Evolutionary conservation across 768 basidiomycete species (phyloP), one percentile per base, ranked within the genome.

Genomic region (Clitopilus passeckerianus): DNA sequence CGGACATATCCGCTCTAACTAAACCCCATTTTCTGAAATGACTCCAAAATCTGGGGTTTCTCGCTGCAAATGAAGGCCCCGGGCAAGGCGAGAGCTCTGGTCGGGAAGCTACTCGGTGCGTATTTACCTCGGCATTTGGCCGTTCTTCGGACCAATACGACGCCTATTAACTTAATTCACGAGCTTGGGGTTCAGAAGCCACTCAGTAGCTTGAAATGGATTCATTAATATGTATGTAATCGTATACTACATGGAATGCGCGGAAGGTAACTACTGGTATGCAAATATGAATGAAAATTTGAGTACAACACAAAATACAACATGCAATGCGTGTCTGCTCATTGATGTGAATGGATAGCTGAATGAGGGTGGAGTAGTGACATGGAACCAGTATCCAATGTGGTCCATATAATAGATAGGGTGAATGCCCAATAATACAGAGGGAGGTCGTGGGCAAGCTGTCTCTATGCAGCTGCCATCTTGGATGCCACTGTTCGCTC

Each of bases 401-500:
- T 24, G 44, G 34, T 30, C 18, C 46, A 60, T n/a, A 54, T 43
- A 53, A 9, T n/a, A 53, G 54, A 60, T 34, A 57, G n/a, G 3
- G 46, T 46, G 52, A 52, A 27, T 35, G 58, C 14, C 52, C n/a
- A 20, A 34, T 56, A 54, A 52, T 34, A 44, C 43, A 27, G 53
- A 57, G 50, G 41, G 53, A 52, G 46, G 34, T 50, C 44, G 35
- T 41, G 34, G 20, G 53, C 20, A 50, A 57, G 50, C 46, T 23
- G 54, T 57, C 27, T 54, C 67, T 79, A 92, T 70, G 89, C 89
- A 53, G 85, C 87, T 59, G 88, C 87, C 82, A 95, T 87, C 86
- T 93, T 94, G 69, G 89, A 77, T 34, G 87, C 87, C 34, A 91
- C 87, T 18, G 93, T 95, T 74, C 89, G 86, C 74, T 95, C 93